Base-by-base conservation (phyloP, 2,329 filamentous ascomycete species). In the Trichoderma breve region DNA sequence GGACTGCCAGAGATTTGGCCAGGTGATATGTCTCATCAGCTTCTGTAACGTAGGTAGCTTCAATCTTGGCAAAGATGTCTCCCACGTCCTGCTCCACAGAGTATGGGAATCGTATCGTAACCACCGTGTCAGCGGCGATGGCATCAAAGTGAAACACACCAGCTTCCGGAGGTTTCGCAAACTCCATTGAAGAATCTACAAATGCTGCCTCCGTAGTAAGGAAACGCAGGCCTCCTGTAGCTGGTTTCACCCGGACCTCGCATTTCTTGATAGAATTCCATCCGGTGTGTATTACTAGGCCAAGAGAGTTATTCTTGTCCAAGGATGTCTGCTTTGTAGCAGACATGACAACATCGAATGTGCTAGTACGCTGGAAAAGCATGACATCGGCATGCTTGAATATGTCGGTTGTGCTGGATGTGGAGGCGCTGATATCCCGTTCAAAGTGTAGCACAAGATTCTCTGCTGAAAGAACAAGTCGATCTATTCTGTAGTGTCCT, bases 51-150 rank as follows among this genome's bases (percentile, higher is more conserved):
- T 96, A 97, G 0, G 84, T 86, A 11, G 94, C 85, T 74, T 97
- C 95, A n/a, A 95, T 82, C 73, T 90, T 91, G 70, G 95, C 86
- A 0, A 90, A 87, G 1, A 98, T 88, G 43, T 90, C 90, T 3
- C 86, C 86, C 1, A 93, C 86, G 57, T 93, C 90, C 72, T 92
- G 90, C 79, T 98, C 95, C 12, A 95, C 86, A 1, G 92, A 95
- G 76, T 97, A 99, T 0, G 95, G 95, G 61, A 95, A 87, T 7
- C 86, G 85, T 26, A 98, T 84, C 26, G 84, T 89, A 24, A 92
- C 81, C 0, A 78, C 81, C 0, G 84, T 83, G 3, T 85, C 76
- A 0, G 84, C 75, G 0, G 80, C 74, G 58, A 93, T 80, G 0
- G 82, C 74, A 1, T 83, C 82, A 67, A 91, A 86, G 53, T 78